Base-by-base conservation (phyloP, 2,329 filamentous ascomycete species). In the Phialophora expanda region DNA sequence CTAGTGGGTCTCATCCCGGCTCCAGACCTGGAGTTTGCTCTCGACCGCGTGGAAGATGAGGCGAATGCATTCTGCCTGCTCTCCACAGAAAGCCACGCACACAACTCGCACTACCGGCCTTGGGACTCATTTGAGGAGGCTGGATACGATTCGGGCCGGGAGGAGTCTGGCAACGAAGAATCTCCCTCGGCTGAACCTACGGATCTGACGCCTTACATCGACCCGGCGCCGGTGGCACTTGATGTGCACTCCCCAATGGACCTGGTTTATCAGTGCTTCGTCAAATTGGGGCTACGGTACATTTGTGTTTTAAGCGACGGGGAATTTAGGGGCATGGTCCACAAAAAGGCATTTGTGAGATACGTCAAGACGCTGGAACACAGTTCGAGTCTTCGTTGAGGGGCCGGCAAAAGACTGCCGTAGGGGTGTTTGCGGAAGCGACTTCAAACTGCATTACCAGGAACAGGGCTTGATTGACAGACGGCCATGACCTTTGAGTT, bases 281-380 rank as follows among this genome's bases (percentile, higher is more conserved):
- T 92, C 58, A 99, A 99, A 79, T 83, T 99, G 8, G 95, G 95
- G 1, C 79, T 99, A 70, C 85, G 95, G 68, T 98, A 97, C 77
- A 90, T 99, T 57, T 98, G 95, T 76, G 93, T 97, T 4, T 81
- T 95, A 28, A 86, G 86, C 62, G 89, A 97, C 70, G 95, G 95
- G 26, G 87, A 87, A 67, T 99, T 92, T 78, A 91, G 90, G 1
- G 95, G 95, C 68, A 86, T 99, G 83, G 92, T 96, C 58, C 95
- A 99, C 78, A 98, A 98, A 82, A 99, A 99, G 82, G 89, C 88
- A 3, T 98, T 99, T 81, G 94, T 97, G 66, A 93, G 92, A 77
- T 97, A 96, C 76, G 90, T 96, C 78, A 92, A 93, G 71, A 90
- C 96, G 74, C 80, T 93, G 54, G 91, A 95, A 75, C 84, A 89